Conservation (phyloP, 495 filamentous ascomycete species). For the Chaetomium fimeti region DNA sequence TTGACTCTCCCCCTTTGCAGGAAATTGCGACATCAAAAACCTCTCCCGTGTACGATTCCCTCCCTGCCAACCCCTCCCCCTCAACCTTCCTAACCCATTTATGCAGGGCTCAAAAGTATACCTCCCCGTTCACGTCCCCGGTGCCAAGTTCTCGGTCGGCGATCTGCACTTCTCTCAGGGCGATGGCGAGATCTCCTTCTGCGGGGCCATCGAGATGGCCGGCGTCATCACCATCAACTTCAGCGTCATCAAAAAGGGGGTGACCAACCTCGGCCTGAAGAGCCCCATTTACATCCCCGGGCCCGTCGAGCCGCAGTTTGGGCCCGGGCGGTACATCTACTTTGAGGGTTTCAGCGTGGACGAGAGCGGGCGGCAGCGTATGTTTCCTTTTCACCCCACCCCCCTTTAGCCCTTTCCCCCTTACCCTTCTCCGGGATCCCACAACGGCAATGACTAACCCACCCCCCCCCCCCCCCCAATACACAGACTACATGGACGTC, state of each 20-base stretch:
- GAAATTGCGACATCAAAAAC: slow-evolving; percentile 91
- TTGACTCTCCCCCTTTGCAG: slow-evolving; percentile 31
- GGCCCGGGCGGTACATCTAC: slow-evolving; percentile 79
- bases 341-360: slow-evolving; percentile 97
- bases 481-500: slow-evolving; percentile 75
- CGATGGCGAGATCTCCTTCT: slow-evolving; percentile 94
- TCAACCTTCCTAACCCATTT: slow-evolving; percentile 37
- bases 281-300: slow-evolving; percentile 87
- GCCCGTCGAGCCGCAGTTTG: slow-evolving; percentile 88
- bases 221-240: slow-evolving; percentile 91
- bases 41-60: slow-evolving; percentile 32
- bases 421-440: neutral
- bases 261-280: slow-evolving; percentile 75
- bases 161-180: slow-evolving; percentile 90
- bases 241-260: slow-evolving; percentile 80
- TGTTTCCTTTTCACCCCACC: neutral
- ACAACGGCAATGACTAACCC: neutral
- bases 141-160: slow-evolving; percentile 90
- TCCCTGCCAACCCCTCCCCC: neutral
- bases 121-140: slow-evolving; percentile 76
- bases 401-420: neutral
- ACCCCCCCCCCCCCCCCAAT: neutral
- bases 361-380: slow-evolving; percentile 78
- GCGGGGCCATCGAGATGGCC: slow-evolving; percentile 96
- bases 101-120: slow-evolving; percentile 79